These are phyloP conservation scores for Tanozyma kutaoensis DNA, from an alignment of 805 yeast species.

Conservation along the genomic window DNA sequence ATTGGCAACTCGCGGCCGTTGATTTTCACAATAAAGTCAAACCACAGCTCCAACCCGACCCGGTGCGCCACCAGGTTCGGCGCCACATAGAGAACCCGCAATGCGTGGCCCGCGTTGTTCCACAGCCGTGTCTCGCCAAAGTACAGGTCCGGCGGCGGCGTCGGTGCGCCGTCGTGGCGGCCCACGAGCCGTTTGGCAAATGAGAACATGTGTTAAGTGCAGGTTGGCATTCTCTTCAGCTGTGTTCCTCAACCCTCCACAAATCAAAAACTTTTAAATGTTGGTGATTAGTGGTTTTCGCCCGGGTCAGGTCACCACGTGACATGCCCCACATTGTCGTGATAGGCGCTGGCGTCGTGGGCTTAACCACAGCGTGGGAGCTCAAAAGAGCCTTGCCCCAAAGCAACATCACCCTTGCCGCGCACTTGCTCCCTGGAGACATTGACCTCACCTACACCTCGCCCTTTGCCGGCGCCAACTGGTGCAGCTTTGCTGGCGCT, in stretches of 20 bases:
- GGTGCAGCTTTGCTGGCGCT: slow-evolving; percentile 45
- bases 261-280: background rate
- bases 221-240: too few relatives aligned
- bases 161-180: too few relatives aligned
- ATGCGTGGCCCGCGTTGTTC: too few relatives aligned
- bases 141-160: too few relatives aligned
- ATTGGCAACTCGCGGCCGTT: slow-evolving; percentile 54
- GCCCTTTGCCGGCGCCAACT: slow-evolving; percentile 64
- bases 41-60: slow-evolving; percentile 58
- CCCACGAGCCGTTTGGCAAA: too few relatives aligned
- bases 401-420: slow-evolving; percentile 17
- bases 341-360: slow-evolving; percentile 21
- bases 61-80: slow-evolving; percentile 11
- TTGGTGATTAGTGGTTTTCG: background rate
- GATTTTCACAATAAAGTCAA: slow-evolving; percentile 74
- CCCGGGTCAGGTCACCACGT: background rate
- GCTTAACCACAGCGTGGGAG: slow-evolving; percentile 21
- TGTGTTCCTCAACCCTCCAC: too few relatives aligned
- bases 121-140: too few relatives aligned
- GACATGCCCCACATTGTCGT: slow-evolving; percentile 3
- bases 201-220: too few relatives aligned
- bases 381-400: slow-evolving; percentile 7
- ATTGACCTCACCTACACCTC: slow-evolving; percentile 37
- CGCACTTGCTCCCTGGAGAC: slow-evolving; percentile 42
- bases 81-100: too few relatives aligned